Conservation (phyloP, 2,329 filamentous ascomycete genomes). For the Pyrenochaeta sp. region DNA sequence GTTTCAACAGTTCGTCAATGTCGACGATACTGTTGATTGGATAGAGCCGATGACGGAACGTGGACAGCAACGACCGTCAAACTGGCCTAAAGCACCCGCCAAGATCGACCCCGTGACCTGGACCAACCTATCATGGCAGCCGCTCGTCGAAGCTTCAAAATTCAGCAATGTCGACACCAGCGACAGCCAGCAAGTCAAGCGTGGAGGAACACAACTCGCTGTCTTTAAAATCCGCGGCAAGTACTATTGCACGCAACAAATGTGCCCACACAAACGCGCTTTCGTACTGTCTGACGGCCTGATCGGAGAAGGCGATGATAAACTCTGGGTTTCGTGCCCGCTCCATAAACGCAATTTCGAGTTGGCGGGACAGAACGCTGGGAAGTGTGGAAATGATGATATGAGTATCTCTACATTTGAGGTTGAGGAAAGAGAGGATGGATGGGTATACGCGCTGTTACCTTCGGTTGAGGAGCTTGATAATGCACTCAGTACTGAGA, state of each 20-base stretch:
- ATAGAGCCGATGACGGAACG: constrained; percentile 74
- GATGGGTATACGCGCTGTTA: constrained; percentile 80
- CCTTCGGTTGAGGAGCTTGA: constrained; percentile 85
- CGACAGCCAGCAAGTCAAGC: constrained; percentile 79
- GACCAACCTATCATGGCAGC: constrained; percentile 80
- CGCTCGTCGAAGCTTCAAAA: constrained; percentile 73
- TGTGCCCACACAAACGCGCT: constrained; percentile 92
- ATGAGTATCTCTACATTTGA: constrained; percentile 85
- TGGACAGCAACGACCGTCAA: constrained; percentile 75
- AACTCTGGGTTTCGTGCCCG: constrained; percentile 87
- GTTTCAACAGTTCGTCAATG: constrained; percentile 79
- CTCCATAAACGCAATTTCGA: constrained; percentile 91
- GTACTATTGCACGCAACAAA: constrained; percentile 89
- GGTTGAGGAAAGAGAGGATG: constrained; percentile 77
- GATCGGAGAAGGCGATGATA: constrained; percentile 73
- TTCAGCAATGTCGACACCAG: constrained; percentile 76
- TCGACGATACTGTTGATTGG: constrained; percentile 63
- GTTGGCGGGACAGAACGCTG: constrained; percentile 70
- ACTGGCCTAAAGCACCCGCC: constrained; percentile 76
- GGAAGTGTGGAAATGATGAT: constrained; percentile 79
- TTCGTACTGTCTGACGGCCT: constrained; percentile 88
- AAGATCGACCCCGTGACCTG: constrained; percentile 79
- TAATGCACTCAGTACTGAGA: constrained; percentile 76
- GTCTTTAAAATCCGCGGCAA: constrained; percentile 83
- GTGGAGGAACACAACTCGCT: constrained; percentile 87